A percentile compares a stretch with the other conserved stretches of the same genome.
Conservation (phyloP, 306 rosid genomes). For the Casuarina glauca region DNA sequence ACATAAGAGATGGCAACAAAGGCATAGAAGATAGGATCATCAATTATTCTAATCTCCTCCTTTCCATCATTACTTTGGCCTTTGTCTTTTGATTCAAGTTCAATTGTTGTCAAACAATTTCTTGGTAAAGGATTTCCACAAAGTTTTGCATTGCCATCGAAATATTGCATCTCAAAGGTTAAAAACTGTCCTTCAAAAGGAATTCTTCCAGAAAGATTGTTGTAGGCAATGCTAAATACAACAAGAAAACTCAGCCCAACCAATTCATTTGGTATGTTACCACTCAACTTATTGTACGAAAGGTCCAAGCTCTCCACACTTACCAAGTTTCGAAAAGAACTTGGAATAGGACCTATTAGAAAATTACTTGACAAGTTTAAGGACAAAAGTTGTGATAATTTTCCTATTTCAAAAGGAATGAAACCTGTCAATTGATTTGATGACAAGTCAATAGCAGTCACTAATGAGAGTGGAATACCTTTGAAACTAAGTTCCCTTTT, state of each 20-base stretch:
- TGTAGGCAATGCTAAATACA: neutral
- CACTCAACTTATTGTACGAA: neutral
- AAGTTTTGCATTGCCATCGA: neutral
- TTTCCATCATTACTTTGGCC: neutral
- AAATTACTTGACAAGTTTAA: neutral
- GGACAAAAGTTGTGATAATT: neutral
- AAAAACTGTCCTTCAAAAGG: neutral
- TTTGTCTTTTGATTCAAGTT: neutral
- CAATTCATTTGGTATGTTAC: neutral
- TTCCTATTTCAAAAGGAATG: neutral
- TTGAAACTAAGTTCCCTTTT: neutral
- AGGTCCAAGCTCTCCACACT: neutral
- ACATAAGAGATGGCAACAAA: neutral
- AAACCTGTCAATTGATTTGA: neutral
- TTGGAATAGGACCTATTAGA: neutral
- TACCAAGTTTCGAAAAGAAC: neutral
- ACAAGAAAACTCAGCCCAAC: neutral
- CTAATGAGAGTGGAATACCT: neutral
- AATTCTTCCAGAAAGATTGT: neutral
- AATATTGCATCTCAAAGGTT: neutral
- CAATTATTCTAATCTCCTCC: neutral
- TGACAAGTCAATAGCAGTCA: neutral
- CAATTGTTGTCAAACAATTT: neutral
- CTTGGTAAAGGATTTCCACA: neutral
- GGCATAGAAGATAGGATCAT: neutral